Percentiles rank a stretch among this genome's conserved stretches.
Conservation (phyloP, 176 grass and related monocot species). For the Themeda triandra region DNA sequence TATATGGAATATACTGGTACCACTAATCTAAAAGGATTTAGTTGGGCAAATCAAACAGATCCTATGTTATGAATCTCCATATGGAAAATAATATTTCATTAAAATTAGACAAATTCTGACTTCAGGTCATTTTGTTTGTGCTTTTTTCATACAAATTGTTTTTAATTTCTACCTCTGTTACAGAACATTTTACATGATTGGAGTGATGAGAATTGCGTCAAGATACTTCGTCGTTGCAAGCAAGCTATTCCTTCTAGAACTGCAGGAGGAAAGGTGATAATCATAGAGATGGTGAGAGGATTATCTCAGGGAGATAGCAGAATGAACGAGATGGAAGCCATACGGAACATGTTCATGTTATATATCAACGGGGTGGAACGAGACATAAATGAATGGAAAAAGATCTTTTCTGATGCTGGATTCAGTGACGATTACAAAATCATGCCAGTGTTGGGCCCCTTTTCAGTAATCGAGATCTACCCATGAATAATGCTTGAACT, state of each 20-base stretch:
- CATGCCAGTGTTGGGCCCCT: conserved; percentile 20
- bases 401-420: conserved; percentile 33
- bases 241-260: conserved; percentile 3
- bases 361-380: neutral
- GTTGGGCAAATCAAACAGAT: no score
- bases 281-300: conserved; percentile 21
- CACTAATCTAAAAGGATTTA: no score
- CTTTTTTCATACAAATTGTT: neutral
- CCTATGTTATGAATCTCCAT: no score
- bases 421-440: conserved; percentile 42
- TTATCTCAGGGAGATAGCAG: neutral
- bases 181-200: conserved; percentile 22
- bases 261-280: conserved; percentile 27
- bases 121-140: no score
- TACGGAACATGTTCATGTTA: conserved; percentile 35
- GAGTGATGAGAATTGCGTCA: neutral
- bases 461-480: conserved; percentile 21
- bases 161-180: neutral
- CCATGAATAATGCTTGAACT: neutral
- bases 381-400: conserved; percentile 34
- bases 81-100: no score
- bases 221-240: conserved; percentile 36
- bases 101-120: no score
- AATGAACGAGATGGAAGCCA: neutral
- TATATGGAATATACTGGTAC: no score